These are phyloP conservation scores for Neonectria neomacrospora DNA, from an alignment of 2,329 filamentous ascomycete species.

Conservation along the genomic window DNA sequence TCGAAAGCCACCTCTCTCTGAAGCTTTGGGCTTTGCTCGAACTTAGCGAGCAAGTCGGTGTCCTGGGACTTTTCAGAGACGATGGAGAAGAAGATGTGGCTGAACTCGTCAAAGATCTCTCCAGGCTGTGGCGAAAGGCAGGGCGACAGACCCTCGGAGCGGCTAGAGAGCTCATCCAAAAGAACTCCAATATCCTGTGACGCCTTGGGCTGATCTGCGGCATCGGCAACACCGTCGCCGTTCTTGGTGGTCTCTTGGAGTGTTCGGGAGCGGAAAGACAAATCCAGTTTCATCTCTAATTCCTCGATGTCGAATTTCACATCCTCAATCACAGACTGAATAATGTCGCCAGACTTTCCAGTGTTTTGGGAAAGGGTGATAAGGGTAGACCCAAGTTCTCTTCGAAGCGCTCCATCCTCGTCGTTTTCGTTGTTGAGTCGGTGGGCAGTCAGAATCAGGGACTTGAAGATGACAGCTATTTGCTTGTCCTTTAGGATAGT, in stretches of 20 bases:
- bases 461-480: conserved; percentile 72
- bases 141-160: conserved; percentile 55
- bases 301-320: conserved; percentile 78
- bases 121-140: conserved; percentile 64
- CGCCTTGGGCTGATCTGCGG: conserved; percentile 39
- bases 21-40: conserved; percentile 67
- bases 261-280: conserved; percentile 70
- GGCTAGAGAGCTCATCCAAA: conserved; percentile 52
- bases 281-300: conserved; percentile 79
- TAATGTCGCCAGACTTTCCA: conserved; percentile 68
- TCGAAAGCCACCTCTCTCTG: conserved; percentile 64
- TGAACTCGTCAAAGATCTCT: conserved; percentile 68
- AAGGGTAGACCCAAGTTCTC: conserved; percentile 73
- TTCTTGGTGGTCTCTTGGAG: conserved; percentile 61
- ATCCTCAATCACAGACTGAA: conserved; percentile 74
- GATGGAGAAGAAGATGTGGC: conserved; percentile 66
- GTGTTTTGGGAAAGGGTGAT: conserved; percentile 71
- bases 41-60: conserved; percentile 56
- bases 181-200: conserved; percentile 53
- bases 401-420: conserved; percentile 66
- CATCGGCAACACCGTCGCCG: conserved; percentile 54
- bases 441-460: conserved; percentile 69
- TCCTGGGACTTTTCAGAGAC: conserved; percentile 57
- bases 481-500: conserved; percentile 72
- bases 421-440: conserved; percentile 66